Conservation (phyloP, 768 basidiomycete species). For the Scleroderma citrinum region DNA sequence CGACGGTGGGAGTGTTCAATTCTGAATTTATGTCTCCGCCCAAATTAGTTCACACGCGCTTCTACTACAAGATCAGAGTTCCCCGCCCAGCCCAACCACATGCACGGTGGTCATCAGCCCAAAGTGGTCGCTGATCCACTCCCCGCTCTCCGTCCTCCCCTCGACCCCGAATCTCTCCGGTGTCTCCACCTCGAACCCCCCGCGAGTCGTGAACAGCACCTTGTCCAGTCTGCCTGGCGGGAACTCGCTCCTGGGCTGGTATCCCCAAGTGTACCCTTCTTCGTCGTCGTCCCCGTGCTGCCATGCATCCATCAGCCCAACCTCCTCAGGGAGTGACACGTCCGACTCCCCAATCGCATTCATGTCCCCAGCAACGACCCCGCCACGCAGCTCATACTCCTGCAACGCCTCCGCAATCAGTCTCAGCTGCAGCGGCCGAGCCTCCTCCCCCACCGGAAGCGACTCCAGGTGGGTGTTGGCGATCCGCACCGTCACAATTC, state of each 20-base stretch:
- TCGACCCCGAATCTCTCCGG: conserved; percentile 55
- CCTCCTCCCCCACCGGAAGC: conserved; percentile 40
- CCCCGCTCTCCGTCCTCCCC: conserved; percentile 35
- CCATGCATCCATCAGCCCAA: conserved; percentile 60
- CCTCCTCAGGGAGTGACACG: conserved; percentile 31
- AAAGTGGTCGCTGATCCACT: conserved; percentile 66
- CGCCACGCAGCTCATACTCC: conserved; percentile 44
- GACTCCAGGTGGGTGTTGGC: conserved; percentile 77
- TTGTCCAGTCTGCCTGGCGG: conserved; percentile 61
- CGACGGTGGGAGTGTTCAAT: conserved; percentile 12
- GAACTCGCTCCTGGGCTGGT: conserved; percentile 43
- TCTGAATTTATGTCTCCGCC: conserved; percentile 29
- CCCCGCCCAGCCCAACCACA: background rate
- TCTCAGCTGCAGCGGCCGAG: conserved; percentile 44
- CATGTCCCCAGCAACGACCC: conserved; percentile 69
- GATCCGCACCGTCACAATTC: conserved; percentile 47
- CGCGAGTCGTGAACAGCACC: conserved; percentile 48
- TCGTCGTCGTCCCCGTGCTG: conserved; percentile 37
- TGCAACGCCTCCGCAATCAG: conserved; percentile 47
- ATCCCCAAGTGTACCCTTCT: conserved; percentile 63
- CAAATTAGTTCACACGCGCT: conserved; percentile 13
- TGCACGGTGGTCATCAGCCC: conserved; percentile 44
- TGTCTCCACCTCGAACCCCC: conserved; percentile 46
- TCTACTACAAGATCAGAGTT: too few relatives aligned
- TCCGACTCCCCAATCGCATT: conserved; percentile 54